Base-by-base conservation (phyloP, 805 yeast species). In the Ogataea henricii region DNA sequence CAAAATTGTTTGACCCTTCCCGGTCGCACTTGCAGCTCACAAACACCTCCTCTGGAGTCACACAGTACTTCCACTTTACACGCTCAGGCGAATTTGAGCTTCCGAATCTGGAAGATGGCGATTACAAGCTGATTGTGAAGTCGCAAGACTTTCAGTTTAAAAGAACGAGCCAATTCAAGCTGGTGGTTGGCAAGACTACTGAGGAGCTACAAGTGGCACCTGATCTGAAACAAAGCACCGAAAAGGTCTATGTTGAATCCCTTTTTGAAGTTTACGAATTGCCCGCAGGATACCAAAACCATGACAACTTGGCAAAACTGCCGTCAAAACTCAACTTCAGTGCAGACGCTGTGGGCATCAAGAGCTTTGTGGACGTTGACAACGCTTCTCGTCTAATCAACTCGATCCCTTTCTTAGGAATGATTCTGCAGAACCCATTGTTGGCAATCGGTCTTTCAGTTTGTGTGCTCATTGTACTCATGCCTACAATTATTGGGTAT, bases 401-500 rank as follows among this genome's bases (percentile, higher is more conserved):
- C 29, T 48, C 50, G 27, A 45, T 59, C 9, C 66, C 63, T 6
- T 53, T 59, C 39, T 43, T 54, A 13, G 54, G 57, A 2, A 14
- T 55, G 17, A 29, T 57, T 20, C 45, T 40, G 35, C 44, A 51
- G 35, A 43, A 61, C 34, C 65, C 65, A 9, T 23, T 54, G 4
- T 8, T 57, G 1, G 59, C 55, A 4, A 29, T 45, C 18, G 33
- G 43, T 5, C 37, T 47, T 1, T 21, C 43, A 3, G 41, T 40
- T 4, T 34, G 54, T 40, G 27, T 55, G 2, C 26, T 40, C 2
- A 46, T 61, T 2, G 49, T 54, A 2, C n/a, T 51, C 13, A 32
- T 61, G 46, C 68, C 68, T 1, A 39, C 54, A 4, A 48, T 64
- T 12, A 43, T 64, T 14, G 49, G 57, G 14, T 39, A 40, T n/a